Evolutionary conservation across 106 monocot genomes (phyloP).

Genomic region (Cymbidium sinense): DNA sequence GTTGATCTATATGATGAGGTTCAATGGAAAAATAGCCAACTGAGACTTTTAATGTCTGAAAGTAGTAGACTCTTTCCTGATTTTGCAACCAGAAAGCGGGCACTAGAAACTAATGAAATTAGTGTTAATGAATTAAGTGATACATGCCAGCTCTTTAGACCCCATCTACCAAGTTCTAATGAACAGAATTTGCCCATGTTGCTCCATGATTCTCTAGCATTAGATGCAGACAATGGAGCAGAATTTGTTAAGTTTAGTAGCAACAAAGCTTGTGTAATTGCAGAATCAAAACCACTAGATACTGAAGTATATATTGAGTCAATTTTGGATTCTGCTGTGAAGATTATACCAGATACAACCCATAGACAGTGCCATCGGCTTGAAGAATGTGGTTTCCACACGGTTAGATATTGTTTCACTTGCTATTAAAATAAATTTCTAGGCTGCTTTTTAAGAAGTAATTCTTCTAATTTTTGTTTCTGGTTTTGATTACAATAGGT

Average conservation of each 20-base stretch:
- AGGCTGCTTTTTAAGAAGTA: conserved; percentile 3
- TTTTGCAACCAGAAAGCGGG: conserved; percentile 9
- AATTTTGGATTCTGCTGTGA: conserved; percentile 49
- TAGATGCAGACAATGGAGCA: conserved; percentile 13
- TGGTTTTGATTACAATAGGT: conserved; percentile 34
- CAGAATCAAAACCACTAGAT: neutral
- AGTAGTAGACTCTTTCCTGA: conserved; percentile 11
- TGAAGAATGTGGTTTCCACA: conserved; percentile 74
- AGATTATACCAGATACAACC: conserved; percentile 41
- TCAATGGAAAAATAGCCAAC: conserved; percentile 14
- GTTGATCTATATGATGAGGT: conserved; percentile 66
- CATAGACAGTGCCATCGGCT: conserved; percentile 42
- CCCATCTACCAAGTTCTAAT: conserved; percentile 17
- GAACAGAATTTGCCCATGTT: conserved; percentile 4
- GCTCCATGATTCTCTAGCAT: conserved; percentile 19
- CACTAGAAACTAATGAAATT: neutral
- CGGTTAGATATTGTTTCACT: conserved; percentile 33
- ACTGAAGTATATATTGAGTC: conserved; percentile 9
- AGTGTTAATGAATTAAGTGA: conserved; percentile 15
- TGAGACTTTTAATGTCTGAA: conserved; percentile 27
- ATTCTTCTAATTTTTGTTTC: neutral
- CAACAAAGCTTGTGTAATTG: conserved; percentile 15
- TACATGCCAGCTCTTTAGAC: conserved; percentile 15
- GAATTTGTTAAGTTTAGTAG: conserved; percentile 13
- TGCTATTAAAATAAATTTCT: neutral